Base-by-base conservation (phyloP, 1,284 basidiomycete species). In the Leccinum subrobustum region DNA sequence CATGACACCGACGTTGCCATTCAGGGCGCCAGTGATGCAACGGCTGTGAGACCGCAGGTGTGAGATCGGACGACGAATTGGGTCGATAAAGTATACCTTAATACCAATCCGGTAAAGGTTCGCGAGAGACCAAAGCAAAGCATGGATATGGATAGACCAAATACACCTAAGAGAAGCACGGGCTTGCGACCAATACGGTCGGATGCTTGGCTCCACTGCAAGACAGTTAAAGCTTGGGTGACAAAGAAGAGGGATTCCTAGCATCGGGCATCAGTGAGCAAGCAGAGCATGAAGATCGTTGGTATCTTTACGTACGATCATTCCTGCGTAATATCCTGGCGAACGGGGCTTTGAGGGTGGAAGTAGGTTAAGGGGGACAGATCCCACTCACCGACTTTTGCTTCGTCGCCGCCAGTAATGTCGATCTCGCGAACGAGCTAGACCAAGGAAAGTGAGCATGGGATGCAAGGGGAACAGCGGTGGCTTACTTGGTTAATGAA, bases 171-270 rank as follows among this genome's bases (percentile, higher is more conserved):
- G 56, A 85, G 74, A 63, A 87, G 75, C 18, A 87, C 78, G n/a
- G 85, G 84, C 63, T 81, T 82, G 25, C 85, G 78, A 39, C 83
- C 79, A 59, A 89, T 71, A 37, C 76, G 72, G 65, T 84, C 83
- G 0, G 83, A 85, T 3, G 80, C 68, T n/a, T 80, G 76, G 62
- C 81, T 82, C 82, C 83, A 84, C 62, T 82, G 79, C 16, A 85
- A 70, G 60, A 85, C 79, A 5, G 82, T 82, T 60, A 82, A 56
- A 1, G 82, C 78, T 65, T 84, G 81, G 18, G 81, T 79, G 50
- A 77, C 76, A 64, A 81, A 84, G 73, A 84, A 84, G 54, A 79
- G 67, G 1, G 71, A 75, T 37, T 74, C 71, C 74, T 75, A 54
- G 12, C 1, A 25, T 25, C 20, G 20, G 20, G 20, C 20, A 20